A percentile compares a stretch with the other conserved stretches of the same genome.
These are phyloP conservation scores for Acanthamoeba lenticulata DNA, from an alignment of 208 protist genomes.

Conservation along the genomic window DNA sequence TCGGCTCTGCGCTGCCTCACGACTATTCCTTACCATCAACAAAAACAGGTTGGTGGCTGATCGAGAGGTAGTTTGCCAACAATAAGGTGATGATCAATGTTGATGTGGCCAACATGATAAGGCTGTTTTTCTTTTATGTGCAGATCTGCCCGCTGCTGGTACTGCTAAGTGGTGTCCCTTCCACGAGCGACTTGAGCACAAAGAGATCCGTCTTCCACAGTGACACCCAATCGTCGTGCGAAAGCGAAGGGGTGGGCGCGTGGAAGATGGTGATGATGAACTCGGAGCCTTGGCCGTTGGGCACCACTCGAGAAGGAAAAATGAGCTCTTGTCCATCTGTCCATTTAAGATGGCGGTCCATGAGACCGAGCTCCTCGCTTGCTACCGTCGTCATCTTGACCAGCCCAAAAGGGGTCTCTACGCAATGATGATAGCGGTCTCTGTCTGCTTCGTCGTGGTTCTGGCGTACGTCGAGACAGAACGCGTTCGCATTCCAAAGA, in stretches of 20 bases:
- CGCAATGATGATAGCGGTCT: not conserved
- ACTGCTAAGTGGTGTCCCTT: no score
- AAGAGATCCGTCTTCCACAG: constrained; percentile 24
- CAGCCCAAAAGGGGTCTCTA: not conserved
- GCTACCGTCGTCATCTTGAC: not conserved
- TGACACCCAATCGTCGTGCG: not conserved
- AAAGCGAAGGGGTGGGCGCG: not conserved
- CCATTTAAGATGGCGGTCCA: not conserved
- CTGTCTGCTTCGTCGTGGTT: not conserved
- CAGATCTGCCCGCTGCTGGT: no score
- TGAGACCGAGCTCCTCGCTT: not conserved
- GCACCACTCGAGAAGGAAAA: not conserved
- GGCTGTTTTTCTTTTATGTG: no score
- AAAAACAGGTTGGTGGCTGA: no score
- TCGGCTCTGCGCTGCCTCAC: no score
- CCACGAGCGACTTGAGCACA: not conserved
- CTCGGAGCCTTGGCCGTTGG: constrained; percentile 8
- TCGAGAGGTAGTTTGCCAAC: no score
- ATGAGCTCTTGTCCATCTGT: not conserved
- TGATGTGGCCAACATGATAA: no score
- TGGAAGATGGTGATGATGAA: constrained; percentile 9
- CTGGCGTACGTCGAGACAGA: not conserved
- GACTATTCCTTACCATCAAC: no score
- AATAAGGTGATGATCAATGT: no score
- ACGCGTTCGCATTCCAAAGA: not conserved